Base-by-base conservation (phyloP, 208 protist genomes). In the Trypanosoma brucei region DNA sequence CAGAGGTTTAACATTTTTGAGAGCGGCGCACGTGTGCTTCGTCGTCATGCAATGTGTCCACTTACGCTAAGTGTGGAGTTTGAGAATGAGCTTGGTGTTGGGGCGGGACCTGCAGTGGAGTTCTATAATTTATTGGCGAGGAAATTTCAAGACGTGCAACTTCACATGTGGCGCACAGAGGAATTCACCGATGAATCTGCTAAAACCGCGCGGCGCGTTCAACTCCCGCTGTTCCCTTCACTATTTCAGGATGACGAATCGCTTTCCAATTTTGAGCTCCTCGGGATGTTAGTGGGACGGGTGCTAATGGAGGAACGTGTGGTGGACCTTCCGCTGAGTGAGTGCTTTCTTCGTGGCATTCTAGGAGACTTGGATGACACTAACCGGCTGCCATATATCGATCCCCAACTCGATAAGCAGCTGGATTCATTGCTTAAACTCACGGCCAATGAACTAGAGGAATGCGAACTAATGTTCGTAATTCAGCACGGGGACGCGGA, bases 31-130 rank as follows among this genome's bases (percentile, higher is more conserved):
- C 55, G 63, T 45, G 58, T 83, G 37, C 48, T 83, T 9, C 76
- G 75, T 13, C 40, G 54, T 34, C 68, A 85, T 40, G 83, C 78
- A 0, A 79, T 70, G 53, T 91, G 83, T 62, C 79, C 79, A 34
- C 68, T 91, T 3, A 52, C 59, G 13, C 61, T 95, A 33, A 84
- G 87, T 66, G 76, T 95, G 5, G 67, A 83, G 31, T 95, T 93
- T 70, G 65, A 75, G 34, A 84, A 79, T 35, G 89, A 95, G 68
- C 71, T 78, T 14, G 90, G 87, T 53, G 83, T 87, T 50, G 90
- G 90, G 48, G 73, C 70, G 30, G 90, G 90, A 11, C 90, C 90
- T 34, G 82, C 87, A 37, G 62, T 87, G 60, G 83, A 93, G 65
- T 91, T 92, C 55, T 92, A 83, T 54, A 79, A 84, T 61, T 59